Evolutionary conservation across 768 basidiomycete species (phyloP), one percentile per base, ranked within the genome.

Genomic region (Lactarius sanguifluus): DNA sequence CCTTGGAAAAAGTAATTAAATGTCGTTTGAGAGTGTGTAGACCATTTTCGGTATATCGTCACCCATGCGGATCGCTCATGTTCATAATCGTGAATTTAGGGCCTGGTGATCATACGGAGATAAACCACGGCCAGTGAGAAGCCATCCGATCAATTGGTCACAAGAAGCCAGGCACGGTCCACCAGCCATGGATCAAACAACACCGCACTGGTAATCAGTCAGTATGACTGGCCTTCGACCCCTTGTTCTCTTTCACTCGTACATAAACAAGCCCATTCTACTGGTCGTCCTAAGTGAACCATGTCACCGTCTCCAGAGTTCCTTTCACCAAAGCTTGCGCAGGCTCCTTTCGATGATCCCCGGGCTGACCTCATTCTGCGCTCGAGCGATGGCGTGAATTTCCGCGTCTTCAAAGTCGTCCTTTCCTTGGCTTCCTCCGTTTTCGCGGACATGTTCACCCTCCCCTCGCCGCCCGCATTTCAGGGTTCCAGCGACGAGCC

Each of bases 361-460:
- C 47, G 25, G 1, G 64, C 64, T 1, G 67, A 66, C 25, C 18
- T 66, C 13, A 54, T 62, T 23, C 20, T 68, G 16, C 54, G 47
- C 8, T 47, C 64, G 20, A 60, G 36, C 30, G 67, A 68, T 23
- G 30, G 47, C 45, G 57, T 66, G 23, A 30, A 66, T 59, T 68
- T 68, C 60, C 47, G 28, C 40, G 56, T 68, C 34, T 55, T 66
- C 64, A 50, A 66, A 54, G 23, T 18, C 45, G 55, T 68, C 36
- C 65, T 67, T 41, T 57, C 67, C 8, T 13, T 66, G 5, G 65
- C 65, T 23, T 68, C 65, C 18, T 12, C 59, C 2, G 0, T 61
- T 4, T 61, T 68, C 59, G 38, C 58, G 0, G 67, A 68, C 28
- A 68, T 66, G 59, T 66, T 68, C 40, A 40, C 13, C 60, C 59